Evolutionary conservation across 2,329 filamentous ascomycete genomes (phyloP), one percentile per base, ranked within the genome.

Genomic region (Biscogniauxia sp.): DNA sequence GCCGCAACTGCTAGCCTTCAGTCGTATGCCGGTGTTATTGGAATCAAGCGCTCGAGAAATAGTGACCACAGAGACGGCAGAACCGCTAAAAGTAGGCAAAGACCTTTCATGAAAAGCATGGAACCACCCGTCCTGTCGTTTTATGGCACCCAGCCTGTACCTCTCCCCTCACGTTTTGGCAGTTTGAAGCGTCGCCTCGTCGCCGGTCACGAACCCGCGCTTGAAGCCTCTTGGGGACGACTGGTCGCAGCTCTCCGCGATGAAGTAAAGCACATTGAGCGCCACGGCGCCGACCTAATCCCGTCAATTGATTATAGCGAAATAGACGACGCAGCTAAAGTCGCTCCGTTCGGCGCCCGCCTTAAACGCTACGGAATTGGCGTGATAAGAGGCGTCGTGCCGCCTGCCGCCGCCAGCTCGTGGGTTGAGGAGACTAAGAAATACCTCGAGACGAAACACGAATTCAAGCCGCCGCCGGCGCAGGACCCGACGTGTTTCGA

Each of bases 401-500:
- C 86, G 11, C 77, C 79, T 28, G 70, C 75, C 5, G 81, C 86
- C 66, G 86, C 86, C 11, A 78, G 85, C 59, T 75, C 76, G 25
- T 84, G 84, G 72, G 88, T 90, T 67, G 77, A 80, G 53, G 81
- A 86, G 68, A 67, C 86, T 11, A 79, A 83, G 64, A 78, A 81
- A 51, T 90, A 91, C 70, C 80, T 87, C 51, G 76, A 79, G 56
- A 80, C 79, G 20, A 76, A 78, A 67, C 75, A 78, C 62, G 73
- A 77, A 60, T 78, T 79, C 68, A 82, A 79, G 72, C 82, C 81
- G 54, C 87, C 87, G 26, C 82, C 83, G 0, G 78, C 81, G 0
- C 83, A 86, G 66, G 85, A 88, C 50, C 88, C 88, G 5, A 85
- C 88, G 1, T 90, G 89, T 56, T 90, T 88, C 74, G 88, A 91